A percentile compares a stretch with the other conserved stretches of the same genome.
Conservation (phyloP, 2,329 filamentous ascomycete species). For the Acrodontium crateriforme region DNA sequence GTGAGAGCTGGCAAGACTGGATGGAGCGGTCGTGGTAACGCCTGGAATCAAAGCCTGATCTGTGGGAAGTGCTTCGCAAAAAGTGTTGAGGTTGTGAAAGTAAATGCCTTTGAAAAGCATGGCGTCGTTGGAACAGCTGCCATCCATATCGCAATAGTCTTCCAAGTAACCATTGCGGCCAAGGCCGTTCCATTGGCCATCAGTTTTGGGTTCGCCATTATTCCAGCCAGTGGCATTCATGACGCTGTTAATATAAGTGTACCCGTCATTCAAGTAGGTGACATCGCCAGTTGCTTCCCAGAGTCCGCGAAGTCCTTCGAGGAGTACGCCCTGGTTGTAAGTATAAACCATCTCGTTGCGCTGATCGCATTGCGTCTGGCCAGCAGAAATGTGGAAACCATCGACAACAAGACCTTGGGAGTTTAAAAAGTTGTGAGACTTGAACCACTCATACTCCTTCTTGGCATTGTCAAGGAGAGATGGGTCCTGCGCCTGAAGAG, state of each 20-base stretch:
- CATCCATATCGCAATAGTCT: constrained; percentile 65
- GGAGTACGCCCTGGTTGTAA: constrained; percentile 86
- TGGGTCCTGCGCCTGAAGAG: constrained; percentile 15
- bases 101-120: constrained; percentile 95
- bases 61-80: constrained; percentile 54
- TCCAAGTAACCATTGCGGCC: constrained; percentile 71
- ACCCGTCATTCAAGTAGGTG: constrained; percentile 64
- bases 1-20: constrained; percentile 33
- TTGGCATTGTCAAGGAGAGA: constrained; percentile 60
- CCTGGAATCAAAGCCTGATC: constrained; percentile 29
- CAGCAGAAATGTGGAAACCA: constrained; percentile 71
- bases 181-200: constrained; percentile 52
- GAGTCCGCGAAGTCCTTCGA: constrained; percentile 69
- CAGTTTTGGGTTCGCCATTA: constrained; percentile 4
- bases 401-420: constrained; percentile 63
- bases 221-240: constrained; percentile 68
- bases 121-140: constrained; percentile 65
- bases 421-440: constrained; percentile 68
- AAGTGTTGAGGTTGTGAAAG: constrained; percentile 74
- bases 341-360: constrained; percentile 86
- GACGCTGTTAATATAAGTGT: constrained; percentile 57
- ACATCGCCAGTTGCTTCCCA: constrained; percentile 64
- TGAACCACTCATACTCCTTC: constrained; percentile 70
- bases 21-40: constrained; percentile 28
- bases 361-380: constrained; percentile 45